Percentiles rank a stretch among this genome's conserved stretches.
Evolutionary conservation across 1,139 yeast species (phyloP).

Genomic region (Citeromyces hawaiiensis): DNA sequence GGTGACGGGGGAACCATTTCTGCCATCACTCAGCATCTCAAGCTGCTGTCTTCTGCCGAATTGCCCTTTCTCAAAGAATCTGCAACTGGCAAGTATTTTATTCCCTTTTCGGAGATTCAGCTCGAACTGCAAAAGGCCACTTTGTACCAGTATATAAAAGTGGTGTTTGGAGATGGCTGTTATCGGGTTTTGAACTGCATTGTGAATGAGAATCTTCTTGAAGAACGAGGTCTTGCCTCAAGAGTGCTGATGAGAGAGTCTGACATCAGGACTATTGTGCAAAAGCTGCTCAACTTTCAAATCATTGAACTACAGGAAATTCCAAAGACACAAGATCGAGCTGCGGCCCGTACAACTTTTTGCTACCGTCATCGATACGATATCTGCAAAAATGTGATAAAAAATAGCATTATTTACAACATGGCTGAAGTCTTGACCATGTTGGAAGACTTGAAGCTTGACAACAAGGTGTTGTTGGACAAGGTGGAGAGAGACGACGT

Average conservation of each 20-base stretch:
- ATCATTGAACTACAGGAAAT: conserved; percentile 76
- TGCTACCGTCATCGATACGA: conserved; percentile 59
- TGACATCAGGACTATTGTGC: conserved; percentile 55
- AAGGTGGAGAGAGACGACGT: conserved; percentile 88
- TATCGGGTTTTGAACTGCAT: conserved; percentile 17
- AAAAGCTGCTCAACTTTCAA: conserved; percentile 41
- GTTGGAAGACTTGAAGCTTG: conserved; percentile 41
- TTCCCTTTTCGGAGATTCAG: conserved; percentile 35
- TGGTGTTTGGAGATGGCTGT: conserved; percentile 14
- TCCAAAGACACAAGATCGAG: conserved; percentile 84
- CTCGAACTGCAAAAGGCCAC: conserved; percentile 21
- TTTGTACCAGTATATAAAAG: conserved; percentile 18
- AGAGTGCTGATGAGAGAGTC: conserved; percentile 65
- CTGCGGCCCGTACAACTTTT: conserved; percentile 80
- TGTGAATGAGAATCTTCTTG: conserved; percentile 48
- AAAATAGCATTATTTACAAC: conserved; percentile 46
- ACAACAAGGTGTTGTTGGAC: conserved; percentile 54
- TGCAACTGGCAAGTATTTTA: conserved; percentile 26
- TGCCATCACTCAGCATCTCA: conserved; percentile 28
- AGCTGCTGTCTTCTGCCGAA: conserved; percentile 30
- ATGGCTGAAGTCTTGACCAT: conserved; percentile 54
- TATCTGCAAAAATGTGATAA: conserved; percentile 19
- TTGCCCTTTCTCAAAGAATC: conserved; percentile 33
- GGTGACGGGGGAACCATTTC: conserved; percentile 17
- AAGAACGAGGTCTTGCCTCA: conserved; percentile 74